Percentiles rank a stretch among this genome's conserved stretches.
These are phyloP conservation scores for Eucalyptus pauciflora DNA, from an alignment of 345 rosid genomes.

Conservation along the genomic window DNA sequence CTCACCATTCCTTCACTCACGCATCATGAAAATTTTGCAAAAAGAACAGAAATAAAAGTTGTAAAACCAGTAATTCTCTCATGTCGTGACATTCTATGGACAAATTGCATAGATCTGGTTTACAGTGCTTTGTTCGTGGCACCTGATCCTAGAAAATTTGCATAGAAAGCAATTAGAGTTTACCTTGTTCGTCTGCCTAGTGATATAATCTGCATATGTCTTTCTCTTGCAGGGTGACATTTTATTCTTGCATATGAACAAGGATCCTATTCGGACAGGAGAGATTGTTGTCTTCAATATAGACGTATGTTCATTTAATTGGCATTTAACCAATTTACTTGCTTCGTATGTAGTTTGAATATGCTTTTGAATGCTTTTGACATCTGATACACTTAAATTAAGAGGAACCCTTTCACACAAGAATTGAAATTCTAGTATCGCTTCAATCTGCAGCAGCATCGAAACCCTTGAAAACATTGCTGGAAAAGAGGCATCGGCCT, in stretches of 20 bases:
- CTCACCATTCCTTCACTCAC: not conserved
- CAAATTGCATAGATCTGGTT: not conserved
- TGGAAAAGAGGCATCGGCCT: not conserved
- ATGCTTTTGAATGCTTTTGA: not conserved
- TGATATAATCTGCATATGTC: not conserved
- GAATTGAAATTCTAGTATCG: not conserved
- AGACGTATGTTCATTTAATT: constrained; percentile 24
- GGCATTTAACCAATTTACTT: not conserved
- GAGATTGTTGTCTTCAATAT: constrained; percentile 93
- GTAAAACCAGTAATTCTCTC: not conserved
- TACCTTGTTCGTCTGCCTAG: not conserved
- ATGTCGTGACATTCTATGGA: not conserved
- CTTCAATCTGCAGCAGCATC: not conserved
- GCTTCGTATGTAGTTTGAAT: not conserved
- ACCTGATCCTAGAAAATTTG: not conserved
- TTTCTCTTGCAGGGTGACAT: constrained; percentile 76
- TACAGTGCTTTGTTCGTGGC: not conserved
- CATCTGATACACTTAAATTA: not conserved
- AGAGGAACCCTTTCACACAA: not conserved
- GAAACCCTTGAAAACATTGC: not conserved
- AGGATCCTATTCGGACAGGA: constrained; percentile 89
- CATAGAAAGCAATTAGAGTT: not conserved
- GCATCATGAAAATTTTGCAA: not conserved
- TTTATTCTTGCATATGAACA: constrained; percentile 81
- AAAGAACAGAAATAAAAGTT: not conserved